Base-by-base conservation (phyloP, 1,139 yeast species). In the Kluyveromyces marxianus region DNA sequence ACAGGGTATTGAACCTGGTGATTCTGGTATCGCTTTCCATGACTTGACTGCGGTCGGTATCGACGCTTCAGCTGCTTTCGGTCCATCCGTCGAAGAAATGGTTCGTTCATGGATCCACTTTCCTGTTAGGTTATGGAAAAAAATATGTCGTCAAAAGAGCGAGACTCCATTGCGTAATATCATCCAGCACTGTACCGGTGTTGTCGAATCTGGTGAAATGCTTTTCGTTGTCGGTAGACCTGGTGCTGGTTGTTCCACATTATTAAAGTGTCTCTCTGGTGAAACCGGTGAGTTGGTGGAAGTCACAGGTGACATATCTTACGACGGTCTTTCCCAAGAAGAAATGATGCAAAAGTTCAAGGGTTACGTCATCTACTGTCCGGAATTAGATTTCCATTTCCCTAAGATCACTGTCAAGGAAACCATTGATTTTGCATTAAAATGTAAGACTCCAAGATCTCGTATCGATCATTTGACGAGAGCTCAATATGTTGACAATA, bases 171-270 rank as follows among this genome's bases (percentile, higher is more conserved):
- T 50, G 65, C 69, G 77, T 60, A 66, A 70, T 45, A 74, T 79
- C 44, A 69, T 79, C 48, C 67, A 69, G 46, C 67, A 69, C 47
- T 56, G 71, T 50, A 66, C 70, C 48, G 81, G 79, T 46, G 64
- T 69, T 38, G 72, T 77, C n/a, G 69, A 69, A 50, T 71, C 78
- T n/a, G 83, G 84, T 48, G 83, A 79, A 57, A 74, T 78, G 77
- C 68, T 76, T 41, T 67, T 78, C 51, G 83, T 79, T 3, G 69
- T 80, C 41, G 86, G 85, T 44, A 71, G 82, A 53, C 85, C 85
- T 6, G 86, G 85, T 49, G 77, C 85, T 24, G 85, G 85, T 46
- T 79, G 85, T 59, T 71, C 83, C 4, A 72, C 83, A 10, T 68
- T 79, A 34, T 66, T 80, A 55, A 75, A 76, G 55, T 66, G 80